These are phyloP conservation scores for Pseudomicrostroma phylloplanum DNA, from an alignment of 1,284 basidiomycete species.

Conservation along the genomic window DNA sequence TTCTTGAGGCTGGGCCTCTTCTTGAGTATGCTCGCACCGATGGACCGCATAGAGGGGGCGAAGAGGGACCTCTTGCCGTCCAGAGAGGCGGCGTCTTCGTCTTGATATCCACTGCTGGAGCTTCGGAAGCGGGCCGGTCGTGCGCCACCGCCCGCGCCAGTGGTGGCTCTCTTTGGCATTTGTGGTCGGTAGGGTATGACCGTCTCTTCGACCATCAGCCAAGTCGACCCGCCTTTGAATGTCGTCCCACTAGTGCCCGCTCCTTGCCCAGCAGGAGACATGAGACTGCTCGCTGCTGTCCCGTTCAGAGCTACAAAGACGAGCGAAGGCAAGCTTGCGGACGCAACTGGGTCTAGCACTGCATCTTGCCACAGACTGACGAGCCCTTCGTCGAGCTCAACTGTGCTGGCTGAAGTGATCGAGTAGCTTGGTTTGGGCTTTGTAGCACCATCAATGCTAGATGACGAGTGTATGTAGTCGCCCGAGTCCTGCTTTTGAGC, in stretches of 20 bases:
- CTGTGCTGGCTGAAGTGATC: constrained; percentile 6
- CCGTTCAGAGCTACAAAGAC: constrained; percentile 11
- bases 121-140: not conserved
- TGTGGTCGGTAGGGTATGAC: constrained; percentile 7
- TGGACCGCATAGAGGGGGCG: constrained; percentile 6
- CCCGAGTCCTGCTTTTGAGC: not conserved
- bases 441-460: not conserved
- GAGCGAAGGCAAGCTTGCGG: constrained; percentile 7
- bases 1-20: constrained; percentile 1
- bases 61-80: constrained; percentile 13
- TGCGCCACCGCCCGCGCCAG: not conserved
- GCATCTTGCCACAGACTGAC: constrained; percentile 15
- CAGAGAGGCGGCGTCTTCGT: constrained; percentile 7
- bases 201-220: constrained; percentile 13
- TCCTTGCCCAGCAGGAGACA: constrained; percentile 1
- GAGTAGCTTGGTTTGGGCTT: constrained; percentile 4
- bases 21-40: not conserved
- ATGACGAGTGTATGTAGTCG: not conserved
- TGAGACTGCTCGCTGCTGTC: constrained; percentile 2
- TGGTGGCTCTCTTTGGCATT: not conserved
- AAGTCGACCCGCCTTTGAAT: not conserved
- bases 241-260: not conserved
- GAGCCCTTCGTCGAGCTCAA: constrained; percentile 10
- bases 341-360: constrained; percentile 7
- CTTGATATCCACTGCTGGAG: not conserved